A percentile compares a stretch with the other conserved stretches of the same genome.
phyloP scores from a whole-genome alignment of 768 basidiomycete genomes.

The Boletus patriciae region DNA sequence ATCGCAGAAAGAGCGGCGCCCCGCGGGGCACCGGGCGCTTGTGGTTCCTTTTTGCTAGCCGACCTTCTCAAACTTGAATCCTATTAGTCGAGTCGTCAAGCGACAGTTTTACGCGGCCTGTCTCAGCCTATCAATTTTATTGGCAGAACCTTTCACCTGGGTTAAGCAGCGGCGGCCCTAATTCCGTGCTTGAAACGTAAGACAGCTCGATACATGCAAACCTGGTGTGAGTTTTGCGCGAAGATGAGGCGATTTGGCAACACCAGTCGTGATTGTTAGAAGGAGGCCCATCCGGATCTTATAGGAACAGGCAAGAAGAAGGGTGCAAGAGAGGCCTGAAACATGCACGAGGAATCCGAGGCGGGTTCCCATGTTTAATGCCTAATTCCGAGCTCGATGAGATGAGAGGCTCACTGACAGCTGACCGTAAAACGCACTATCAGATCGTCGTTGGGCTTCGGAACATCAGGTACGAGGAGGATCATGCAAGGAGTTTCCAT shows the following conservation, averaged over 20 bases:
- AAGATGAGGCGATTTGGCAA: neutral
- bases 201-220: neutral
- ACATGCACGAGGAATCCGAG: neutral
- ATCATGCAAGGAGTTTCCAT: neutral
- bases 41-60: no score
- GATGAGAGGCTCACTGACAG: no score
- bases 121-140: neutral
- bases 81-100: neutral
- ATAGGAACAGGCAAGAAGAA: neutral
- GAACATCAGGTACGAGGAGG: neutral
- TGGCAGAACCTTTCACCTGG: neutral
- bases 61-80: neutral
- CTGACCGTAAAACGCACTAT: no score
- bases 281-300: neutral
- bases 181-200: slow-evolving; percentile 2
- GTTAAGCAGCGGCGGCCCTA: neutral
- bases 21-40: neutral
- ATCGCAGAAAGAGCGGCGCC: neutral
- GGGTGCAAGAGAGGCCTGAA: slow-evolving; percentile 5
- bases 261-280: neutral
- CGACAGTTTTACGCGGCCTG: neutral
- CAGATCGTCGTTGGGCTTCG: neutral
- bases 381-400: no score
- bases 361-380: neutral
- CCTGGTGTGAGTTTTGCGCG: neutral